A percentile compares a stretch with the other conserved stretches of the same genome.
These are phyloP conservation scores for Rutstroemia sp. DNA, from an alignment of 2,329 filamentous ascomycete genomes.

Conservation along the genomic window DNA sequence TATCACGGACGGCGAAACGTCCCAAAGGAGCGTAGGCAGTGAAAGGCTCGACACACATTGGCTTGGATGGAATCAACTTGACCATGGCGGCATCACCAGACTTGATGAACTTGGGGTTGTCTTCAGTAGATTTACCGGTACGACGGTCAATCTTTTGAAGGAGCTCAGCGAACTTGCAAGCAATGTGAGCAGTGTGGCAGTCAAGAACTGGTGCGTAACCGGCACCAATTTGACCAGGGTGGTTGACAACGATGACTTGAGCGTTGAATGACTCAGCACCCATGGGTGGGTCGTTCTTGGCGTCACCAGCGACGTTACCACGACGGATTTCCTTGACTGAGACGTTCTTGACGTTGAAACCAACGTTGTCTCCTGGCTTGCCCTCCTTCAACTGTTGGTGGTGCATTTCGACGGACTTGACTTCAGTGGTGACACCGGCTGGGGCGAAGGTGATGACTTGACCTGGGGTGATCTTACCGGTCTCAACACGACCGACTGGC, in stretches of 20 bases:
- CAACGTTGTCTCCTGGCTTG: conserved; percentile 99
- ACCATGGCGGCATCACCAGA: conserved; percentile 99
- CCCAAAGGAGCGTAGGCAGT: conserved; percentile 98
- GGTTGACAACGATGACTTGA: conserved; percentile 99
- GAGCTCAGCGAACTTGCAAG: conserved; percentile 99
- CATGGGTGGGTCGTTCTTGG: conserved; percentile 96
- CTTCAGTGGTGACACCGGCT: conserved; percentile 99
- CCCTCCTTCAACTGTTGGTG: conserved; percentile 97
- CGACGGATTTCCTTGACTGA: conserved; percentile 99
- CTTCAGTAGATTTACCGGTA: conserved; percentile 96
- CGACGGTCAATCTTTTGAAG: conserved; percentile 99
- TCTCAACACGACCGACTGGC: conserved; percentile 99
- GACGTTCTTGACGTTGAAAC: conserved; percentile 99
- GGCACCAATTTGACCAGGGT: conserved; percentile 98
- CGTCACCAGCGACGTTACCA: conserved; percentile 99
- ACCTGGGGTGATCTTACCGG: conserved; percentile 84
- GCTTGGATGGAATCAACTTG: conserved; percentile 99
- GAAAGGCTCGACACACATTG: conserved; percentile 99
- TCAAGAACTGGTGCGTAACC: conserved; percentile 99
- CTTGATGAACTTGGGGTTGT: conserved; percentile 99
- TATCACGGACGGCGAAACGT: conserved; percentile 79
- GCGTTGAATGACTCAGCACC: conserved; percentile 94
- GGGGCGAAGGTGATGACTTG: conserved; percentile 99
- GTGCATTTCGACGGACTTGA: conserved; percentile 99
- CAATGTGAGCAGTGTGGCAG: conserved; percentile 99